These are phyloP conservation scores for Gremmenia infestans DNA, from an alignment of 2,329 filamentous ascomycete species.

Conservation along the genomic window DNA sequence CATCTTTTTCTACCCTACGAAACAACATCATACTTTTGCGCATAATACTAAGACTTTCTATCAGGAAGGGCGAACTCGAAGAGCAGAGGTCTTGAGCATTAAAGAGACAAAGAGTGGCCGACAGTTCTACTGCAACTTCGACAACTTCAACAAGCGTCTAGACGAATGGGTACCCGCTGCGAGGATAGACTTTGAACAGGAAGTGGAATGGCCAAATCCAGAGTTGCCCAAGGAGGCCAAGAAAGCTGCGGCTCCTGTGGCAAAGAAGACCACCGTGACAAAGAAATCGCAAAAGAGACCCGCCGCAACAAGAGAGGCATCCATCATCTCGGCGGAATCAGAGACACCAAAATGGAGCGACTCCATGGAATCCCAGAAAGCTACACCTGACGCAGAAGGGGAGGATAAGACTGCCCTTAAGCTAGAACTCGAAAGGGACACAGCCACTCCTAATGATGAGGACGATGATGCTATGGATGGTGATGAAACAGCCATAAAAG, in stretches of 20 bases:
- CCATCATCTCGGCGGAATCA: conserved; percentile 29
- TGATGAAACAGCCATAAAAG: conserved; percentile 43
- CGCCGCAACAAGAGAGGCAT: conserved; percentile 28
- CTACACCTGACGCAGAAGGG: conserved; percentile 25
- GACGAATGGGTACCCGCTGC: conserved; percentile 79
- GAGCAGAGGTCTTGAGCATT: conserved; percentile 95
- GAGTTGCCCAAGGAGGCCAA: conserved; percentile 74
- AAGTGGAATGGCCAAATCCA: conserved; percentile 94
- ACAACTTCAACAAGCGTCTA: conserved; percentile 31
- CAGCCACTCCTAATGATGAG: conserved; percentile 27
- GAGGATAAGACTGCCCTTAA: conserved; percentile 23
- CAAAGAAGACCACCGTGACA: conserved; percentile 33
- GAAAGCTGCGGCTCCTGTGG: conserved; percentile 49
- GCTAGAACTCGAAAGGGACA: conserved; percentile 24
- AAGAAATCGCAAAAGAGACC: conserved; percentile 40
- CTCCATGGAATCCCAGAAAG: conserved; percentile 26
- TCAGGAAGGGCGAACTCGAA: conserved; percentile 76
- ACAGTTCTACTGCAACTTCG: conserved; percentile 31
- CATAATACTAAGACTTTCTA: conserved; percentile 14
- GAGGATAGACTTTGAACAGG: conserved; percentile 79
- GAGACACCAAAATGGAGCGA: conserved; percentile 30
- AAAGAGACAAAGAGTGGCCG: conserved; percentile 82
- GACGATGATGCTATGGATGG: conserved; percentile 44
- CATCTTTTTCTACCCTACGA: background rate
- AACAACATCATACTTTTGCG: conserved; percentile 11